Evolutionary conservation across 495 filamentous ascomycete genomes (phyloP).

Genomic region (Neurospora africana): DNA sequence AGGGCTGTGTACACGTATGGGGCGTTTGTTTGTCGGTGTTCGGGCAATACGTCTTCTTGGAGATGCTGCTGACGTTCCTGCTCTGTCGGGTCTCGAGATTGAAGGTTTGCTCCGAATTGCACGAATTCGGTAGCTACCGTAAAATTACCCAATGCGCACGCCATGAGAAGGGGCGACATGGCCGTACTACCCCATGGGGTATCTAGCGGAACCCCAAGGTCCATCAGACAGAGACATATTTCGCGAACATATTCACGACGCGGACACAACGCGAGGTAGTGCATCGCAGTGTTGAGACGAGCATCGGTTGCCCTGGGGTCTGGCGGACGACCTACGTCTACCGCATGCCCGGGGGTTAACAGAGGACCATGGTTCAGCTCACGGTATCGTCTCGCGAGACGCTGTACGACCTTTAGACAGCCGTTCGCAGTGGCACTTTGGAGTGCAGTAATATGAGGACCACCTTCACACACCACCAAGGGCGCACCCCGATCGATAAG

Average conservation of each 20-base stretch:
- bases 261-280: constrained; percentile 1
- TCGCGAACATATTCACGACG: not conserved
- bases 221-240: not conserved
- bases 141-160: not conserved
- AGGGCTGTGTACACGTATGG: not conserved
- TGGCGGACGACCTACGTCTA: not conserved
- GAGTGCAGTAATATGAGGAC: constrained; percentile 1
- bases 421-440: constrained; percentile 3
- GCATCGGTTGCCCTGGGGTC: not conserved
- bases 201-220: not conserved
- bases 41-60: not conserved
- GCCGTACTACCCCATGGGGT: not conserved
- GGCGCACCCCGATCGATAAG: constrained; percentile 5
- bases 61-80: not conserved
- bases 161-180: not conserved
- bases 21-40: not conserved
- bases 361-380: not conserved
- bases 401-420: not conserved
- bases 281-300: not conserved
- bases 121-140: not conserved
- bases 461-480: not conserved
- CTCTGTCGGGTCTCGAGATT: not conserved
- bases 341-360: not conserved
- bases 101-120: not conserved
- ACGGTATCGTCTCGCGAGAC: not conserved